These are phyloP conservation scores for Adansonia madagascariensis DNA, from an alignment of 441 rosid species.

Conservation along the genomic window DNA sequence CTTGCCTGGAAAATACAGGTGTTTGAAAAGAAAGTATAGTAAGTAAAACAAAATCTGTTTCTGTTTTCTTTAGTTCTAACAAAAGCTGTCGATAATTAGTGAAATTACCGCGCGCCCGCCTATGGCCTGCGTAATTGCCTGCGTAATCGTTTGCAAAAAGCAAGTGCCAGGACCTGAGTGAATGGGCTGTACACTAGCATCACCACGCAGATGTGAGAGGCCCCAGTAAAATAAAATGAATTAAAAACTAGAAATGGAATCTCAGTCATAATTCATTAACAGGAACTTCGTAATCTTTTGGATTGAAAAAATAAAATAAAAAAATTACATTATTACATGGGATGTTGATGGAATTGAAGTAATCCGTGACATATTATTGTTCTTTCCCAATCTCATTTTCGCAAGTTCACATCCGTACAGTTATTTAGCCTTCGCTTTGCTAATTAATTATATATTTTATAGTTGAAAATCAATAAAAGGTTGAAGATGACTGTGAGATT, in stretches of 20 bases:
- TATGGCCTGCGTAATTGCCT: neutral
- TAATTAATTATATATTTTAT: too few species aligned
- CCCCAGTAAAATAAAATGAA: neutral
- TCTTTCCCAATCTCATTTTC: too few species aligned
- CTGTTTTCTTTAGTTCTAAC: neutral
- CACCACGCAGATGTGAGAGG: neutral
- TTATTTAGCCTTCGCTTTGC: too few species aligned
- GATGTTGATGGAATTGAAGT: neutral
- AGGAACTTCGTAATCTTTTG: neutral
- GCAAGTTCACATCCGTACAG: too few species aligned
- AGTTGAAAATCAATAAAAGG: too few species aligned
- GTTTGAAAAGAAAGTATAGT: neutral
- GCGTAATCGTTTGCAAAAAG: neutral
- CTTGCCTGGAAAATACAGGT: neutral
- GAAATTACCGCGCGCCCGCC: neutral
- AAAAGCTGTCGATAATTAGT: neutral
- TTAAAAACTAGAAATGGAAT: neutral
- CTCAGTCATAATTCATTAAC: neutral
- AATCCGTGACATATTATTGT: neutral
- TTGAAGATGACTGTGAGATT: neutral
- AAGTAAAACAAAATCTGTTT: neutral
- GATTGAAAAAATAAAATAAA: neutral
- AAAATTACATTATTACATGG: too few species aligned
- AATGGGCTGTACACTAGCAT: too few species aligned
- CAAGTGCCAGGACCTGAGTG: neutral